These are phyloP conservation scores for Cyclotella cryptica DNA, from an alignment of 108 stramenopile species.

Conservation along the genomic window DNA sequence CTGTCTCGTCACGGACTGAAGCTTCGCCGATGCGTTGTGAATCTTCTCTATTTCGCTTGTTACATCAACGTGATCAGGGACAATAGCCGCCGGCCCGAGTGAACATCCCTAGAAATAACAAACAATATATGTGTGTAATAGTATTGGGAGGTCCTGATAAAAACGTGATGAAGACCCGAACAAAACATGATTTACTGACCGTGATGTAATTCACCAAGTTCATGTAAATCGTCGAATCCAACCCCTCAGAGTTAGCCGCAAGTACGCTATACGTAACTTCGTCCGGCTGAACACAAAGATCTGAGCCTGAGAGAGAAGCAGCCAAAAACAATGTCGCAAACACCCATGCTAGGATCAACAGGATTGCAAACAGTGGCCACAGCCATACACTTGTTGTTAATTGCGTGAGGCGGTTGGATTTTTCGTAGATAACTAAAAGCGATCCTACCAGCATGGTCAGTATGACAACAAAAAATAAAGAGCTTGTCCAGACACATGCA, in stretches of 20 bases:
- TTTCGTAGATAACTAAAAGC: constrained; percentile 9
- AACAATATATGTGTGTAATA: not conserved
- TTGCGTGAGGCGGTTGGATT: constrained; percentile 17
- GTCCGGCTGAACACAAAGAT: constrained; percentile 40
- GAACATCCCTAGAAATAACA: constrained; percentile 7
- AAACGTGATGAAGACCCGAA: not conserved
- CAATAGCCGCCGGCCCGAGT: not conserved
- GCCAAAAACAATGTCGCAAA: constrained; percentile 36
- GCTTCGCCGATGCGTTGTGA: not conserved
- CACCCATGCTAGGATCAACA: constrained; percentile 29
- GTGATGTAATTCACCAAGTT: constrained; percentile 25
- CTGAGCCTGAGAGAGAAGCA: constrained; percentile 23
- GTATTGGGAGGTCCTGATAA: not conserved
- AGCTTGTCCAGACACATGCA: constrained; percentile 19
- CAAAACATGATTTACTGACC: constrained; percentile 11
- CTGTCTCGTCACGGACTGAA: not conserved
- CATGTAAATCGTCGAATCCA: constrained; percentile 2
- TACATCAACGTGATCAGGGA: not conserved
- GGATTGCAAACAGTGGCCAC: constrained; percentile 29
- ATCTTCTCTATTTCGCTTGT: not conserved
- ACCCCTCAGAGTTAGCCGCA: not conserved
- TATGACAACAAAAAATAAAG: constrained; percentile 12
- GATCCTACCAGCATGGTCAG: constrained; percentile 25
- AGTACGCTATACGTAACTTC: constrained; percentile 1
- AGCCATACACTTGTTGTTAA: constrained; percentile 3